Conservation (phyloP, 352 stramenopile species). For the Stramenopiles sp. region DNA sequence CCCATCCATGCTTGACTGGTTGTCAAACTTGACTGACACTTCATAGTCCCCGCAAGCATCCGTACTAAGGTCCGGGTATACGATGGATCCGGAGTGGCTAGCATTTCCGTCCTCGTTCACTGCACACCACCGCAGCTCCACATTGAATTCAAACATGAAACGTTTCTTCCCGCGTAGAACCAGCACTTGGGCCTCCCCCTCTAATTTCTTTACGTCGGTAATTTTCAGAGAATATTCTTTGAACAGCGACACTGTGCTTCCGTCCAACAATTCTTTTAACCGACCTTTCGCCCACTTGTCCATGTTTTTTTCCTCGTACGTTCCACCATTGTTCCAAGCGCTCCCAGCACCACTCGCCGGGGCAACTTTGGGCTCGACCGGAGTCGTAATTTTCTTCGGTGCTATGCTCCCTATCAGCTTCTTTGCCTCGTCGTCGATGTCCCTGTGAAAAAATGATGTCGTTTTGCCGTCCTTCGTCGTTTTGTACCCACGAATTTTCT, state of each 20-base stretch:
- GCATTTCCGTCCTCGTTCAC: not conserved
- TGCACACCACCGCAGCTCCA: not conserved
- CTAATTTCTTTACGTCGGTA: not conserved
- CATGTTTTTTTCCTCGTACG: conserved; percentile 76
- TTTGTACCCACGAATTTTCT: conserved; percentile 77
- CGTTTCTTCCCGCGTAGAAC: not conserved
- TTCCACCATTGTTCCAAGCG: conserved; percentile 77
- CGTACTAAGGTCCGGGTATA: not conserved
- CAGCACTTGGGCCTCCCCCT: not conserved
- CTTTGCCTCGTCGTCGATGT: conserved; percentile 88
- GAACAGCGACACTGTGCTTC: not conserved
- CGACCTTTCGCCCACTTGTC: conserved; percentile 50
- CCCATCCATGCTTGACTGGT: not conserved
- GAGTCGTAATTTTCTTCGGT: conserved; percentile 50
- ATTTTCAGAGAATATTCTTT: not conserved
- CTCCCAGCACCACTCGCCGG: conserved; percentile 32
- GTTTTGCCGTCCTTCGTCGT: conserved; percentile 84
- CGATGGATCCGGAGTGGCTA: not conserved
- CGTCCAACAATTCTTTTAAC: conserved; percentile 36
- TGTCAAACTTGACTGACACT: not conserved
- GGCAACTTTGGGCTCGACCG: conserved; percentile 34
- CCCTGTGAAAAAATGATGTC: conserved; percentile 97
- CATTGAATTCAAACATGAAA: conserved; percentile 10
- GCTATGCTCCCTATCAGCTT: conserved; percentile 88
- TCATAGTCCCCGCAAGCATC: not conserved